These are phyloP conservation scores for Alternaria sp. DNA, from an alignment of 2,329 filamentous ascomycete species.

Conservation along the genomic window DNA sequence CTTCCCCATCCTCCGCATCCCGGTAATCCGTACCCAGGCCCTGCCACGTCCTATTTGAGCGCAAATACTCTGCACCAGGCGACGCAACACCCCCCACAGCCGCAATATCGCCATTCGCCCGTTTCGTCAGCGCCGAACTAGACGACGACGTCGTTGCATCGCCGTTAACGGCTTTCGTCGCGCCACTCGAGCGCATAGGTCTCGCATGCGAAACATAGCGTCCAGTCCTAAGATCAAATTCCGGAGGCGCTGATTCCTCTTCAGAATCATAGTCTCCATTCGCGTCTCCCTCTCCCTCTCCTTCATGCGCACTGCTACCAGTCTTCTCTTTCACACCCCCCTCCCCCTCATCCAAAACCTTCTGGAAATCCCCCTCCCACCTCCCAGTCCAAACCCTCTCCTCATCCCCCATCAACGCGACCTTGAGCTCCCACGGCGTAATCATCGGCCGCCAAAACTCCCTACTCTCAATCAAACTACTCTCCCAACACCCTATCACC, in stretches of 20 bases:
- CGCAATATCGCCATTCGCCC: conserved; percentile 73
- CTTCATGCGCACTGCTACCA: conserved; percentile 58
- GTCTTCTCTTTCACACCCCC: conserved; percentile 11
- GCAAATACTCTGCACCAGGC: conserved; percentile 86
- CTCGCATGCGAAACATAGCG: conserved; percentile 79
- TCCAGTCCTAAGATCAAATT: conserved; percentile 91
- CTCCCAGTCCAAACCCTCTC: conserved; percentile 83
- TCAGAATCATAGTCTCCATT: conserved; percentile 58
- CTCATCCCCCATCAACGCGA: conserved; percentile 77
- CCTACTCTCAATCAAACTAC: conserved; percentile 85
- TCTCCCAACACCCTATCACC: conserved; percentile 98
- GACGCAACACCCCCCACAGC: conserved; percentile 86
- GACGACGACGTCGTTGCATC: conserved; percentile 27
- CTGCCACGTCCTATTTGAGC: conserved; percentile 85
- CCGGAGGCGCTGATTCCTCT: conserved; percentile 73
- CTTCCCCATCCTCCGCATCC: conserved; percentile 66
- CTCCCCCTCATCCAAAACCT: conserved; percentile 58
- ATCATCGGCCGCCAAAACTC: conserved; percentile 89
- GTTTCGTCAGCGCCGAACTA: conserved; percentile 65
- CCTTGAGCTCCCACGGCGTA: conserved; percentile 89
- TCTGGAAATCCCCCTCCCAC: conserved; percentile 88
- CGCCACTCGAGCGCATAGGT: conserved; percentile 61
- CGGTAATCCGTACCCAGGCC: conserved; percentile 87
- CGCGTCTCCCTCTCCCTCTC: conserved; percentile 14
- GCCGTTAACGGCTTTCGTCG: conserved; percentile 8